Evolutionary conservation across 2,329 filamentous ascomycete genomes (phyloP), one percentile per base, ranked within the genome.

Genomic region (Grosmannia clavigera): DNA sequence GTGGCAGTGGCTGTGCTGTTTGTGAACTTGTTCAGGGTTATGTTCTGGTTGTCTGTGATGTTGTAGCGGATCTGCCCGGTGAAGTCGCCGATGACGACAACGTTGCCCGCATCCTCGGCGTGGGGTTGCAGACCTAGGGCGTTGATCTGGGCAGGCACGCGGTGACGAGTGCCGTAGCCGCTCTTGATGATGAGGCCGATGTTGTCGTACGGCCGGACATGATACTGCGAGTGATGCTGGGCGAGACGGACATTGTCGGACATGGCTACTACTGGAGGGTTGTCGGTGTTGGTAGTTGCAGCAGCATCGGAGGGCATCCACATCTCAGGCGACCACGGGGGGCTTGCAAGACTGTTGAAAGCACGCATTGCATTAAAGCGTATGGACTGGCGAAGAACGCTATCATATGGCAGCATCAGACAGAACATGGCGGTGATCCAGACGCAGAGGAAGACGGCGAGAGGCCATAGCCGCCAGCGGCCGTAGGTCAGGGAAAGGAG

Each of bases 181-280:
- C 79, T 81, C 69, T 82, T 82, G 64, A 82, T 69, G 57, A 82
- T 73, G 63, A 79, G 72, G 38, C 75, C 77, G 9, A 81, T 73
- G 59, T 82, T 79, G 46, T 70, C 69, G 58, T 69, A 68, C 43
- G 77, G 68, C 19, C 43, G 43, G 19, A n/a, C 43, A 19, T 7
- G 16, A n/a, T 46, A 19, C 16, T 19, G 60, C 25, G 33, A 7
- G 31, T 14, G n/a, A 11, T 25, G 79, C 3, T 50, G 29, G 16
- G 14, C 14, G 48, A 2, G 3, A 12, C 14, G 16, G 40, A 4
- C 12, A 19, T 43, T 6, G 40, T 16, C 11, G 40, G 43, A 7
- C 5, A 19, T 7, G 19, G 19, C 43, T 46, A 19, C 43, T n/a
- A 51, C 29, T 72, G 60, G 64, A n/a, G 22, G 35, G 38, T 27